Conservation (phyloP, 805 yeast species). For the Hanseniaspora mollemarum region DNA sequence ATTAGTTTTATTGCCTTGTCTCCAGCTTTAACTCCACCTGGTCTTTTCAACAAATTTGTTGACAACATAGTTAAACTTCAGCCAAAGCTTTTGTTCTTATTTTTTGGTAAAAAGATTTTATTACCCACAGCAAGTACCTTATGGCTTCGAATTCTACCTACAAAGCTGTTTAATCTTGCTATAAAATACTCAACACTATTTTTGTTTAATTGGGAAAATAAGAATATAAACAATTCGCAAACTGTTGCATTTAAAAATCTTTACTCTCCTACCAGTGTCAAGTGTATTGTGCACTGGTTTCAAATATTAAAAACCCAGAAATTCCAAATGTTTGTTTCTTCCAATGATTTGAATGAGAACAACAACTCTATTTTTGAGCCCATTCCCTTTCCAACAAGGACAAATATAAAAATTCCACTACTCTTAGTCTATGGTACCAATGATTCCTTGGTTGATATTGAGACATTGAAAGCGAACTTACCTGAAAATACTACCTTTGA, state of each 20-base stretch:
- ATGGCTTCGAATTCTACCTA: slow-evolving; percentile 49
- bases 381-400: slow-evolving; percentile 43
- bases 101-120: slow-evolving; percentile 65
- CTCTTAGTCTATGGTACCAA: slow-evolving; percentile 64
- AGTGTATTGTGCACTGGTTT: slow-evolving; percentile 91
- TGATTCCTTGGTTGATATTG: slow-evolving; percentile 81
- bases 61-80: slow-evolving; percentile 65
- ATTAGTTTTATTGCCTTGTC: slow-evolving; percentile 66
- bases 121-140: slow-evolving; percentile 58
- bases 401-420: slow-evolving; percentile 60
- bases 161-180: slow-evolving; percentile 29
- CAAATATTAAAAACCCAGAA: slow-evolving; percentile 67
- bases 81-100: slow-evolving; percentile 55
- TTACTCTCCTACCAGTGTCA: slow-evolving; percentile 84
- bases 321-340: slow-evolving; percentile 63
- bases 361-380: slow-evolving; percentile 18
- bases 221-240: slow-evolving; percentile 59
- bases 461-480: slow-evolving; percentile 56
- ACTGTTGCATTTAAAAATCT: slow-evolving; percentile 77
- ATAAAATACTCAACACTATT: slow-evolving; percentile 60
- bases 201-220: slow-evolving; percentile 70
- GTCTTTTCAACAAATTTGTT: slow-evolving; percentile 62
- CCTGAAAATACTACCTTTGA: slow-evolving; percentile 43
- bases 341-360: slow-evolving; percentile 22
- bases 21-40: slow-evolving; percentile 89